Evolutionary conservation across 2,329 filamentous ascomycete species (phyloP), one percentile per base, ranked within the genome.

Genomic region (Colletotrichum sp.): DNA sequence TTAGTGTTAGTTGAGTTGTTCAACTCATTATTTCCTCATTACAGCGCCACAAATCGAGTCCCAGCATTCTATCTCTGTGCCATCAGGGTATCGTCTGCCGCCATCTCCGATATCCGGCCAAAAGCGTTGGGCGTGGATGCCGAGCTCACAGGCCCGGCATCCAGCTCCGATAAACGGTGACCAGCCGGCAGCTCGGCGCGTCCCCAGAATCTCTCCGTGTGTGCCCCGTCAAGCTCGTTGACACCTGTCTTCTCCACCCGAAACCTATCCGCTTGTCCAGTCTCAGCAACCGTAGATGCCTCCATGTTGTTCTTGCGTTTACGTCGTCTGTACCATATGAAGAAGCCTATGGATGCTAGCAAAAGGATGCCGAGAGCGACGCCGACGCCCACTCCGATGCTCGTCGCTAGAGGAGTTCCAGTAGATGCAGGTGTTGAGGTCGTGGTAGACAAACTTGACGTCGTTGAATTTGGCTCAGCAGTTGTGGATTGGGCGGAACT

Each of bases 331-430:
- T 49, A 49, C 44, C 44, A 49, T 0, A 13, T 49, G n/a, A 49
- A 49, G 10, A 49, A 49, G 44, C 44, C n/a, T 1, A 21, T 0
- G 6, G 44, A 0, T 21, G 44, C 44, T 0, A 49, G 44, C 0
- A 49, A 12, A 0, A 49, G n/a, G 6, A 49, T 49, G 1, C 44
- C 44, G 44, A 49, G 44, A 49, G 44, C 44, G 3, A 49, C 44
- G n/a, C 44, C 44, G 44, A 49, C 44, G 6, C 44, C 44, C 3
- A 49, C 44, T 0, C 44, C 44, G 44, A 49, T 49, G 44, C 44
- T 49, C 44, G 44, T 49, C 10, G 44, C 18, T 3, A 49, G 44
- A 0, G 44, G 44, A 7, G 12, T 3, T 0, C 44, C 44, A 2
- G 18, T 49, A n/a, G 44, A 49, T 49, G 44, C 5, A 49, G 44